phyloP scores from a whole-genome alignment of 106 monocot genomes.

The Dioscorea alata region DNA sequence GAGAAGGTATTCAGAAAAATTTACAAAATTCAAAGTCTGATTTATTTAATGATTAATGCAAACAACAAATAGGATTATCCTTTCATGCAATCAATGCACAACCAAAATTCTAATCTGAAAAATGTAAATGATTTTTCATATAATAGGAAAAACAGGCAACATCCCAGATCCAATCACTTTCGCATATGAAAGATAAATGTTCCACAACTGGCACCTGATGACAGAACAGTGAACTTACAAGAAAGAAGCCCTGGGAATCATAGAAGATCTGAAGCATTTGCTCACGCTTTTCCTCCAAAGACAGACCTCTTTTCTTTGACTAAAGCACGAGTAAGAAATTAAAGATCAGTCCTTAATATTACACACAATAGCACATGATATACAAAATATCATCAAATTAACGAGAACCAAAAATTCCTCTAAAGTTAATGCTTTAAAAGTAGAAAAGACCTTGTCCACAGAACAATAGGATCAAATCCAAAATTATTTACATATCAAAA shows the following conservation, averaged over 20 bases:
- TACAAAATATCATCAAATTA: background rate
- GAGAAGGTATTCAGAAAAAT: no score
- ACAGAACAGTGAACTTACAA: slow-evolving; percentile 37
- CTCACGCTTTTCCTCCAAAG: slow-evolving; percentile 93
- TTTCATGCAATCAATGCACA: no score
- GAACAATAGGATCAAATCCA: background rate
- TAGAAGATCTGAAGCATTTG: slow-evolving; percentile 97
- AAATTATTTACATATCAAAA: background rate
- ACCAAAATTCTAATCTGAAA: no score
- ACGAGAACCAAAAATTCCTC: background rate
- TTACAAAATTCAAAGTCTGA: no score
- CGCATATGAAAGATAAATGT: no score
- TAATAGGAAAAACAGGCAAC: no score
- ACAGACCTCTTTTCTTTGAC: slow-evolving; percentile 97
- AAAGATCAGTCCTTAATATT: background rate
- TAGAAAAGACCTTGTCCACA: background rate
- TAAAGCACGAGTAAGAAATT: slow-evolving; percentile 10
- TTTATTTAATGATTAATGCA: no score
- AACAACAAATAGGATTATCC: no score
- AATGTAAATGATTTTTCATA: no score
- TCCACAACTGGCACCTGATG: no score
- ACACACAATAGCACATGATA: background rate
- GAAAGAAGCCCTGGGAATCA: slow-evolving; percentile 81
- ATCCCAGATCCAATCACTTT: no score
- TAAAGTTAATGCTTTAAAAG: background rate